phyloP scores from a whole-genome alignment of 306 rosid species.

The Castanospermum australe region DNA sequence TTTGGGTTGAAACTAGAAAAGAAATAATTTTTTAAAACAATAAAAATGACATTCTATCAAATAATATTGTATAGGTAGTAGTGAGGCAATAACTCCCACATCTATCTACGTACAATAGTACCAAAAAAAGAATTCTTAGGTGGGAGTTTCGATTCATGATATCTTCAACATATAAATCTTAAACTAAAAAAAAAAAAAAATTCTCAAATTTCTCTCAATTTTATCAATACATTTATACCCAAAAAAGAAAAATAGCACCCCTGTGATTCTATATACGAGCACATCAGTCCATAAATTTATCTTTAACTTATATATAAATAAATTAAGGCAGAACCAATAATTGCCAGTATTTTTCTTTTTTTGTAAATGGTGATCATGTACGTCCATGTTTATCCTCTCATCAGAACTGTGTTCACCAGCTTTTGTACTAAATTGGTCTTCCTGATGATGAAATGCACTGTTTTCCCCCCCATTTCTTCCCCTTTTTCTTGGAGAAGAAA shows the following conservation, averaged over 20 bases:
- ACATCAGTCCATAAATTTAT: too few relatives aligned
- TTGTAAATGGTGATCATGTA: not conserved
- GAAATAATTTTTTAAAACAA: not conserved
- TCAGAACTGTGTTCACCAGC: slow-evolving; percentile 45
- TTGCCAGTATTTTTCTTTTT: not conserved
- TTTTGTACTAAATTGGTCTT: slow-evolving; percentile 51
- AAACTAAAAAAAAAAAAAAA: too few relatives aligned
- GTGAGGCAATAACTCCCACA: too few relatives aligned
- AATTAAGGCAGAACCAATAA: slow-evolving; percentile 15
- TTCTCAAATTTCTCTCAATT: too few relatives aligned
- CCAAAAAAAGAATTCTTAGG: too few relatives aligned
- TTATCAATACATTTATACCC: too few relatives aligned
- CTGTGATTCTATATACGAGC: too few relatives aligned
- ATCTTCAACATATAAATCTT: too few relatives aligned
- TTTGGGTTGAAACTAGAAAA: not conserved
- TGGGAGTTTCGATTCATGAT: too few relatives aligned
- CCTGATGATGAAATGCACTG: slow-evolving; percentile 65
- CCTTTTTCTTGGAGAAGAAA: slow-evolving; percentile 23
- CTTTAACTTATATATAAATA: not conserved
- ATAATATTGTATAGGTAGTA: not conserved
- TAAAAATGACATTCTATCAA: not conserved
- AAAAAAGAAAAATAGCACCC: too few relatives aligned
- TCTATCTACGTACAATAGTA: too few relatives aligned
- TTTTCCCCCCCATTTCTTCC: not conserved
- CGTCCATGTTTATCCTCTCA: slow-evolving; percentile 49